Evolutionary conservation across 169 alveolate species (phyloP), one percentile per base, ranked within the genome.

Genomic region (Amoebophrya sp.): DNA sequence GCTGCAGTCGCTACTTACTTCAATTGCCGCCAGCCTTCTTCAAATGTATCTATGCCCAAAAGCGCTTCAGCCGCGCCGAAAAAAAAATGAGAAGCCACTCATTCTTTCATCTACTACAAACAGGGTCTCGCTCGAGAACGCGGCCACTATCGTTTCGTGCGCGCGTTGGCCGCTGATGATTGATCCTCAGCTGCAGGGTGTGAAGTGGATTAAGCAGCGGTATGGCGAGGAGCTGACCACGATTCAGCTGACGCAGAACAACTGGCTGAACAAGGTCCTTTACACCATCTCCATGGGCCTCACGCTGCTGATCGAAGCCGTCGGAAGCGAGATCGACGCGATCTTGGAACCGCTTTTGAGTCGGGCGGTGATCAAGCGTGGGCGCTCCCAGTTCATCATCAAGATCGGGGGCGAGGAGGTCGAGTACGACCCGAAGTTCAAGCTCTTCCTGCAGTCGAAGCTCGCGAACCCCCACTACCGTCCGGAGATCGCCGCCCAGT

Each of bases 401-500:
- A 96, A 96, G 94, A 94, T 96, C 2, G 99, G 97, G 43, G 95
- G 96, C 88, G 98, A 97, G 93, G 98, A 96, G 92, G 95, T 96
- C 90, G 98, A 96, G 90, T 95, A 96, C 89, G 95, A 95, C 92
- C 96, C 96, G 38, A 94, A 94, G 67, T 97, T 98, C 95, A 96
- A 95, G 92, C 97, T 98, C 16, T 96, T 95, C 94, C 94, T 98
- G 91, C 97, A 97, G 92, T 97, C 99, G 41, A 97, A 97, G 94
- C 96, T 98, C 88, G 95, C 96, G 88, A 98, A 98, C 91, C 99
- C 99, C 26, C 99, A 98, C 94, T 98, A 94, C 91, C 70, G 97
- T 92, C 99, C 99, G 34, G 99, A 98, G 95, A 97, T 97, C 39
- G 99, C 98, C 26, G 99, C 99, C 41, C 97, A 97, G 94, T 97